These are phyloP conservation scores for Cantharellus anzutake DNA, from an alignment of 768 basidiomycete species.

Conservation along the genomic window DNA sequence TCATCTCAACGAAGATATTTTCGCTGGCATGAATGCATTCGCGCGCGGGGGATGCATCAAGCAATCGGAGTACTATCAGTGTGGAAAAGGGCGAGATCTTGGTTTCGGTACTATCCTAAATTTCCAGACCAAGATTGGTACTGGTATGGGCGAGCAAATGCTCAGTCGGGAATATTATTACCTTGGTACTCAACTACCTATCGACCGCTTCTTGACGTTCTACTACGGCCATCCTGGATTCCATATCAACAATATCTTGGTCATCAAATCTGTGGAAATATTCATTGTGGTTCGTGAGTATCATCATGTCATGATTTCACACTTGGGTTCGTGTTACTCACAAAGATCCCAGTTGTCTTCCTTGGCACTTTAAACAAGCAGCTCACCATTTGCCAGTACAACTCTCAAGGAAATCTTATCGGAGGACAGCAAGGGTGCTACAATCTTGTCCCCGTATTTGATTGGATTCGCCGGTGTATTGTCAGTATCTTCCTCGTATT, in stretches of 20 bases:
- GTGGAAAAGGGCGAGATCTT: slow-evolving; percentile 95
- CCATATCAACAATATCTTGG: slow-evolving; percentile 99
- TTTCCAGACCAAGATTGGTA: slow-evolving; percentile 99
- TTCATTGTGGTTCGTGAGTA: slow-evolving; percentile 79
- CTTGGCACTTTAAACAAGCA: slow-evolving; percentile 80
- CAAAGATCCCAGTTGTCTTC: slow-evolving; percentile 54
- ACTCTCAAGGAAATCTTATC: slow-evolving; percentile 45
- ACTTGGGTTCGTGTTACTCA: background rate
- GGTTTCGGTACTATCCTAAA: slow-evolving; percentile 98
- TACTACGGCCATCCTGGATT: slow-evolving; percentile 99
- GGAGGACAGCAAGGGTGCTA: slow-evolving; percentile 80
- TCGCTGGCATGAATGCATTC: slow-evolving; percentile 96
- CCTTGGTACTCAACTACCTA: slow-evolving; percentile 88
- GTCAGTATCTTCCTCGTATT: slow-evolving; percentile 98
- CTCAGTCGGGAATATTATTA: slow-evolving; percentile 98
- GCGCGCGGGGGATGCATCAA: slow-evolving; percentile 95
- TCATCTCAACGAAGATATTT: slow-evolving; percentile 99
- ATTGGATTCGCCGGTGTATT: slow-evolving; percentile 92
- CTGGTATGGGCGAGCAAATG: slow-evolving; percentile 99
- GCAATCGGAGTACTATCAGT: slow-evolving; percentile 98
- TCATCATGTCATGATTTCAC: background rate
- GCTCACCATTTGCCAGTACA: slow-evolving; percentile 65
- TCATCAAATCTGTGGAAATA: slow-evolving; percentile 89
- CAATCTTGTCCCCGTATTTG: slow-evolving; percentile 80
- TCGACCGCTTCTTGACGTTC: slow-evolving; percentile 98